These are phyloP conservation scores for Nakazawaea anatomiae DNA, from an alignment of 805 yeast species.

Conservation along the genomic window DNA sequence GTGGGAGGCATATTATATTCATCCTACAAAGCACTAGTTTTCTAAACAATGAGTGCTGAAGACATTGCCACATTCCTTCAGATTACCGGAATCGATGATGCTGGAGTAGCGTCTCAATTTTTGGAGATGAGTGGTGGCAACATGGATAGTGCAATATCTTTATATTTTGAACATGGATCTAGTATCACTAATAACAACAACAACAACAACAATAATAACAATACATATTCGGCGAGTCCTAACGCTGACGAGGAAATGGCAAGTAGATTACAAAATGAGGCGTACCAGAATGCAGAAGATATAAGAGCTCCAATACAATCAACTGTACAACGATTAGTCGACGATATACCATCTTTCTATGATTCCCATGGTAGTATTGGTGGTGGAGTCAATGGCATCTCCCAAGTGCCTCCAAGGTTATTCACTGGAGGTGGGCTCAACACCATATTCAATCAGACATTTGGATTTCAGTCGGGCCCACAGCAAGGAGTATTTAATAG, in stretches of 20 bases:
- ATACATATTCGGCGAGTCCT: too few species aligned
- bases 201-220: not conserved
- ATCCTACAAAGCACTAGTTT: too few species aligned
- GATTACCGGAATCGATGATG: conserved; percentile 71
- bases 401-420: too few species aligned
- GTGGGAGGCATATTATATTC: too few species aligned
- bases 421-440: conserved; percentile 29
- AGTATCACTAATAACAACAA: conserved; percentile 19
- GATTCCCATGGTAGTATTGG: not conserved
- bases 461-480: conserved; percentile 11
- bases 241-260: conserved; percentile 46
- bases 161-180: conserved; percentile 67
- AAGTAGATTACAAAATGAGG: conserved; percentile 55
- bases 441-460: conserved; percentile 56
- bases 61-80: conserved; percentile 71
- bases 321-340: conserved; percentile 71
- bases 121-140: conserved; percentile 73
- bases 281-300: conserved; percentile 42
- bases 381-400: too few species aligned
- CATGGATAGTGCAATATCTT: conserved; percentile 76
- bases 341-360: conserved; percentile 21
- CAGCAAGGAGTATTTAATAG: not conserved
- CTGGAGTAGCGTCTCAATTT: conserved; percentile 64
- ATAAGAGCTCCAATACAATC: conserved; percentile 79
- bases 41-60: conserved; percentile 21